These are phyloP conservation scores for Cyclaneusma minus DNA, from an alignment of 2,329 filamentous ascomycete genomes.

Conservation along the genomic window DNA sequence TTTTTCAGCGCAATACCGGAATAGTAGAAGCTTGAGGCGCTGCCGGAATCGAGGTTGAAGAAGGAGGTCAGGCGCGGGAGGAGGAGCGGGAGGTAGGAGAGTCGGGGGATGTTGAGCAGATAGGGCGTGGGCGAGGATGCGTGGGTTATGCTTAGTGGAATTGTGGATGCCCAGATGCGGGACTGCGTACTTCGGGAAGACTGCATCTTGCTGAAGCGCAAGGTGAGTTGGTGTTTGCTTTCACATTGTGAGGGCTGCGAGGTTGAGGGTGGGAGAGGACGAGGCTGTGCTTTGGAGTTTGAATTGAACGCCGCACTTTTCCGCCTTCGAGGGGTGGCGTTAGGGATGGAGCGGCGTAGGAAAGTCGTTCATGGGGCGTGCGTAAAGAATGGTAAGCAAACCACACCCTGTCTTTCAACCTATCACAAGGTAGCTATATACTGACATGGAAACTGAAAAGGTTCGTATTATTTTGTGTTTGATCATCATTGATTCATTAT, in stretches of 20 bases:
- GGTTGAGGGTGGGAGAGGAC: constrained; percentile 1
- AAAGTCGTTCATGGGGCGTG: too few relatives aligned
- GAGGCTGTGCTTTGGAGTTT: not conserved
- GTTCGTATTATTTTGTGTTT: too few relatives aligned
- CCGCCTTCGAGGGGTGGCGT: too few relatives aligned
- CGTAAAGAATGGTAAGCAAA: too few relatives aligned
- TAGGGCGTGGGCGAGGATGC: constrained; percentile 16
- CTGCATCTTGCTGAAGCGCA: too few relatives aligned
- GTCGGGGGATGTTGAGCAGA: constrained; percentile 41
- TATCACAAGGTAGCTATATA: too few relatives aligned
- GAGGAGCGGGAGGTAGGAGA: constrained; percentile 55
- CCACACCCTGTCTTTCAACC: too few relatives aligned
- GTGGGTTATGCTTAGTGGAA: constrained; percentile 18
- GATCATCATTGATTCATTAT: too few relatives aligned
- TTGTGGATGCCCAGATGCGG: constrained; percentile 18
- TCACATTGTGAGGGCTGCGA: constrained; percentile 1
- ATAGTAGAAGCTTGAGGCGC: constrained; percentile 39
- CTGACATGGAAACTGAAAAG: too few relatives aligned
- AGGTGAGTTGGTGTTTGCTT: constrained; percentile 4
- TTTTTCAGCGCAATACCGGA: constrained; percentile 56
- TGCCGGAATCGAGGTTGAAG: constrained; percentile 46
- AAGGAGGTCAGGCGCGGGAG: constrained; percentile 46
- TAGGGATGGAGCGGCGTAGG: too few relatives aligned
- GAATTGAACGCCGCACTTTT: too few relatives aligned
- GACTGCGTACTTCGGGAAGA: too few relatives aligned